A percentile compares a stretch with the other conserved stretches of the same genome.
phyloP scores from a whole-genome alignment of 768 basidiomycete genomes.

The Mycena venus region DNA sequence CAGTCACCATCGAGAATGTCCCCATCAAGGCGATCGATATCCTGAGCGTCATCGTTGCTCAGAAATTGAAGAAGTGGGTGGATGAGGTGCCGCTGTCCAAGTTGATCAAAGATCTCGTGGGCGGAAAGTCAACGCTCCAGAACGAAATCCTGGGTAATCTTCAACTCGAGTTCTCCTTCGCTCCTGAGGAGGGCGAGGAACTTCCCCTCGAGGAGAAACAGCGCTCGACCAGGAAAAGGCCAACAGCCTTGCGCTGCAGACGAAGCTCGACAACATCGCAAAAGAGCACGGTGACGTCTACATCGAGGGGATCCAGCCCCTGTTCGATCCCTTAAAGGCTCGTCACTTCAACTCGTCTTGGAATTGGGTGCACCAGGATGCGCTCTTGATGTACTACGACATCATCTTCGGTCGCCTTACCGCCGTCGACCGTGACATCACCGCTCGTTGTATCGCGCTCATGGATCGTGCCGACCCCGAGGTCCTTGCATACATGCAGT shows the following conservation, averaged over 20 bases:
- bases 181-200: conserved; percentile 99
- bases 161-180: conserved; percentile 93
- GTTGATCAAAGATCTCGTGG: conserved; percentile 98
- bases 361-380: conserved; percentile 99
- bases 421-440: conserved; percentile 95
- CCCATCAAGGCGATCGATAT: conserved; percentile 94
- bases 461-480: conserved; percentile 97
- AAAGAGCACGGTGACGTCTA: conserved; percentile 95
- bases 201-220: conserved; percentile 93
- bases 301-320: conserved; percentile 94
- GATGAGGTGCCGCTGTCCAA: conserved; percentile 92
- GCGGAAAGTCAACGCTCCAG: conserved; percentile 98
- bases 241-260: conserved; percentile 78
- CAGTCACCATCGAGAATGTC: conserved; percentile 85
- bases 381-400: conserved; percentile 97
- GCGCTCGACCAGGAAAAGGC: conserved; percentile 91
- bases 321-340: conserved; percentile 95
- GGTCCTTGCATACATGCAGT: conserved; percentile 95
- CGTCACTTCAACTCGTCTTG: conserved; percentile 98
- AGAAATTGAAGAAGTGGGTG: conserved; percentile 97
- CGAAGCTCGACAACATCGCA: conserved; percentile 88
- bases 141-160: conserved; percentile 99
- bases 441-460: conserved; percentile 96
- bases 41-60: conserved; percentile 89
- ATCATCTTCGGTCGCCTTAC: conserved; percentile 96